Evolutionary conservation across 1,139 yeast species (phyloP).

Genomic region (Chernovozyma sophiae-reginae): DNA sequence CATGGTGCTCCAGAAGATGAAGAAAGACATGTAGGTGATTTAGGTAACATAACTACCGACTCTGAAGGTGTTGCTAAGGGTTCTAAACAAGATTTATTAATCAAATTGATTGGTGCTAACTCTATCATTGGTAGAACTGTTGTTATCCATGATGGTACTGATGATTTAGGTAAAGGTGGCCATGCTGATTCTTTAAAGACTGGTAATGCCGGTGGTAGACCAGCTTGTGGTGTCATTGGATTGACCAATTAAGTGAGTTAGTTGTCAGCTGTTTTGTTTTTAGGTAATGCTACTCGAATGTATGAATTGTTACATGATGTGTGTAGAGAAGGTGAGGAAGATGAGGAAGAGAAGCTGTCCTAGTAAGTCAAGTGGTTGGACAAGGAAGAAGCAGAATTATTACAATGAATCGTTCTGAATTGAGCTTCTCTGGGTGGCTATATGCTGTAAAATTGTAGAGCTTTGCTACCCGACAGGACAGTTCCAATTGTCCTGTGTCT

Average conservation of each 20-base stretch:
- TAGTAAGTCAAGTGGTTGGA: too few species aligned
- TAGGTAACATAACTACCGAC: conserved; percentile 91
- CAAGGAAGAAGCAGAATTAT: too few species aligned
- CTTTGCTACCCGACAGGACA: too few species aligned
- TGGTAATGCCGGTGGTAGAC: conserved; percentile 98
- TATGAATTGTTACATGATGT: too few species aligned
- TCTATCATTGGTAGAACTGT: conserved; percentile 93
- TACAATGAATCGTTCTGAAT: too few species aligned
- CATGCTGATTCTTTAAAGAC: conserved; percentile 91
- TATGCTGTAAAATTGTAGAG: too few species aligned
- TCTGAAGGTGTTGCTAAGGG: conserved; percentile 88
- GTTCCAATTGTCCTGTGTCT: too few species aligned
- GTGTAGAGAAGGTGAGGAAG: too few species aligned
- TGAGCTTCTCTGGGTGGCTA: too few species aligned
- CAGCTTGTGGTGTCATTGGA: conserved; percentile 99
- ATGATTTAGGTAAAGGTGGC: conserved; percentile 96
- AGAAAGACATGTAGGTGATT: conserved; percentile 93
- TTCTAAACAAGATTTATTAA: conserved; percentile 66
- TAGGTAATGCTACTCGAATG: too few species aligned
- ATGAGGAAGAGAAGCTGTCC: too few species aligned
- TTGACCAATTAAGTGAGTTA: conserved; percentile 38
- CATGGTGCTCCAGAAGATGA: conserved; percentile 96
- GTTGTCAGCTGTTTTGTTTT: too few species aligned
- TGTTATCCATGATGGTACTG: conserved; percentile 91
- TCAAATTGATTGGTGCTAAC: conserved; percentile 80